These are phyloP conservation scores for Fusarium sp. DNA, from an alignment of 2,329 filamentous ascomycete genomes.

Conservation along the genomic window DNA sequence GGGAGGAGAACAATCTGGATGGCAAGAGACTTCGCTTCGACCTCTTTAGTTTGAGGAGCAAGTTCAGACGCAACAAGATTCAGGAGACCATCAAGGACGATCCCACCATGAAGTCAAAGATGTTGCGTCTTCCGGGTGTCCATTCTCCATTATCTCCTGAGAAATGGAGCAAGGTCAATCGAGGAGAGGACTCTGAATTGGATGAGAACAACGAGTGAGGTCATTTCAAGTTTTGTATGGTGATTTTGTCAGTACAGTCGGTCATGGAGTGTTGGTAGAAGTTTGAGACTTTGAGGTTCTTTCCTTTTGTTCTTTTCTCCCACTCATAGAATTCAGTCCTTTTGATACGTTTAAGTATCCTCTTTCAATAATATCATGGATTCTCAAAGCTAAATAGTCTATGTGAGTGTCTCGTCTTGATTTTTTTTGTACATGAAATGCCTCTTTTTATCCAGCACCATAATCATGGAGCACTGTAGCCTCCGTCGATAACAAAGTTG, in stretches of 20 bases:
- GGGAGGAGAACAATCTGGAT: neutral
- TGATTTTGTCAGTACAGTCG: neutral
- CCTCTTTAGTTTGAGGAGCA: neutral
- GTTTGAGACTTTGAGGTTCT: neutral
- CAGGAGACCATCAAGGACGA: neutral
- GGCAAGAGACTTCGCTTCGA: neutral
- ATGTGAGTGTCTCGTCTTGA: neutral
- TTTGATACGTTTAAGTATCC: neutral
- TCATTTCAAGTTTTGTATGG: neutral
- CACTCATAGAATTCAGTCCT: neutral
- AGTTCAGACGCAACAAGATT: neutral
- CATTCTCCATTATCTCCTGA: conserved; percentile 25
- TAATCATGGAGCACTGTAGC: conserved; percentile 46
- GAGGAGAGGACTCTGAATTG: neutral
- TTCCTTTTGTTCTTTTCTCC: neutral
- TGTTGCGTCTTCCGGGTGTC: neutral
- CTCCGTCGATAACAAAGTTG: conserved; percentile 50
- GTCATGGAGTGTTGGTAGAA: too few species aligned
- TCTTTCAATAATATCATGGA: neutral
- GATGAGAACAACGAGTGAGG: neutral
- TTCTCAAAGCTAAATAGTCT: neutral
- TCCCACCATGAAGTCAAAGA: neutral
- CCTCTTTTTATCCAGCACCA: neutral
- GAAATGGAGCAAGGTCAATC: neutral
- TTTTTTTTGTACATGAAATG: neutral